These are phyloP conservation scores for Chimonanthus salicifolius DNA, from an alignment of 164 flowering plant species.

Conservation along the genomic window DNA sequence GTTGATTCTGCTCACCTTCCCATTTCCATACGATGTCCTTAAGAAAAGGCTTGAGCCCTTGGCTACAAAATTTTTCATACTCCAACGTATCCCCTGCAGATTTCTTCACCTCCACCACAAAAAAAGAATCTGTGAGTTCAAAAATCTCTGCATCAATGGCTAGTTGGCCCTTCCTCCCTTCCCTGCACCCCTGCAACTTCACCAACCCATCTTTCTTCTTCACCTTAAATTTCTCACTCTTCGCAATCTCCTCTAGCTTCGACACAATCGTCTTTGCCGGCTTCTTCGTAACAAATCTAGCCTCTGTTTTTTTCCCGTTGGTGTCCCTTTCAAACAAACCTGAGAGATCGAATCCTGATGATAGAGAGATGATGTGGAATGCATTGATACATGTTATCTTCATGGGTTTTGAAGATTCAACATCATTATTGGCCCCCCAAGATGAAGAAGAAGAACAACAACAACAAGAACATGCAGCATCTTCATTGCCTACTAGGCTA, in stretches of 20 bases:
- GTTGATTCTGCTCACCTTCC: slow-evolving; percentile 22
- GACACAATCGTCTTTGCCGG: slow-evolving; percentile 33
- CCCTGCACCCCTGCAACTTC: slow-evolving; percentile 27
- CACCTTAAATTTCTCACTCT: slow-evolving; percentile 25
- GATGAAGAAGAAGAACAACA: background rate
- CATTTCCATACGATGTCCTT: slow-evolving; percentile 36
- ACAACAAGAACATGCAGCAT: background rate
- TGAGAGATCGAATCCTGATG: slow-evolving; percentile 38
- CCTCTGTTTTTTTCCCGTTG: slow-evolving; percentile 16
- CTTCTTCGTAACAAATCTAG: slow-evolving; percentile 23
- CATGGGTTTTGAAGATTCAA: slow-evolving; percentile 6
- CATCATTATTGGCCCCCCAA: background rate
- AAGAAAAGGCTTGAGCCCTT: slow-evolving; percentile 36
- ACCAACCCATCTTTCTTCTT: slow-evolving; percentile 35
- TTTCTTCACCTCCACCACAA: slow-evolving; percentile 42
- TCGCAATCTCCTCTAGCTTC: slow-evolving; percentile 38
- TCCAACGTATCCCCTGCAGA: slow-evolving; percentile 37
- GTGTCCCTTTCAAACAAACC: slow-evolving; percentile 29
- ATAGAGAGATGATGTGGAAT: slow-evolving; percentile 41
- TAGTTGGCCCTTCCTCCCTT: slow-evolving; percentile 40
- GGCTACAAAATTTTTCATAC: slow-evolving; percentile 31
- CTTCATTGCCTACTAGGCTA: slow-evolving; percentile 6
- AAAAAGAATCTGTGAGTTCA: slow-evolving; percentile 33
- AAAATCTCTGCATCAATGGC: slow-evolving; percentile 45
- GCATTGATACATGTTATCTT: slow-evolving; percentile 33